Evolutionary conservation across 805 yeast species (phyloP), one percentile per base, ranked within the genome.

Genomic region (Scheffersomyces amazonensis): DNA sequence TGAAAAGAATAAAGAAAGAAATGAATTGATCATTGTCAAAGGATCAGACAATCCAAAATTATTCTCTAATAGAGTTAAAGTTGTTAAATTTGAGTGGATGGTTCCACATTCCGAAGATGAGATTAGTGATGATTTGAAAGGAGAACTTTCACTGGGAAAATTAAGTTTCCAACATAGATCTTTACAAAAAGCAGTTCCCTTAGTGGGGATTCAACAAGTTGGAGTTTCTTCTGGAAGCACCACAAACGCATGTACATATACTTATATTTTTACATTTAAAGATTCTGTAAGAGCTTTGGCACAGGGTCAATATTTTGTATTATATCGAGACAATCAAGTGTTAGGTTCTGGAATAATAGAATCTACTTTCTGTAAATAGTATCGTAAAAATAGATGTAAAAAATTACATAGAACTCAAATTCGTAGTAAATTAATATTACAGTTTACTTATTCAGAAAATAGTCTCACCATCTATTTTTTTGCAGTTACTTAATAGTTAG

Each of bases 271-370:
- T 6, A 47, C 48, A 16, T 64, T 90, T 21, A 41, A 45, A 0
- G 61, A 67, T 1, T 58, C 65, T 21, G 76, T 76, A 23, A 63
- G 88, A 34, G 96, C 96, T 0, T 77, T 93, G 53, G 90, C 96
- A 0, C 87, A 90, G 0, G 99, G 98, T 0, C 99, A 91, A 57
- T 81, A 77, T 47, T 62, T 88, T 13, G 95, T 86, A 0, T 54
- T 91, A 5, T 93, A 90, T 57, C 62, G 74, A 29, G 76, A 73
- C 1, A 81, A 80, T 33, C 62, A 77, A 37, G 81, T 91, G 0
- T 51, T 90, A 9, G 97, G 96, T 3, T 50, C 62, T 20, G 71
- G 71, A 1, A 46, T 58, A 1, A 44, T 64, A 2, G 28, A 37
- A n/a, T n/a, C n/a, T n/a, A n/a, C n/a, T n/a, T n/a, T n/a, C n/a